Conservation (phyloP, 2,329 filamentous ascomycete genomes). For the Penicillium fuscoglaucum region DNA sequence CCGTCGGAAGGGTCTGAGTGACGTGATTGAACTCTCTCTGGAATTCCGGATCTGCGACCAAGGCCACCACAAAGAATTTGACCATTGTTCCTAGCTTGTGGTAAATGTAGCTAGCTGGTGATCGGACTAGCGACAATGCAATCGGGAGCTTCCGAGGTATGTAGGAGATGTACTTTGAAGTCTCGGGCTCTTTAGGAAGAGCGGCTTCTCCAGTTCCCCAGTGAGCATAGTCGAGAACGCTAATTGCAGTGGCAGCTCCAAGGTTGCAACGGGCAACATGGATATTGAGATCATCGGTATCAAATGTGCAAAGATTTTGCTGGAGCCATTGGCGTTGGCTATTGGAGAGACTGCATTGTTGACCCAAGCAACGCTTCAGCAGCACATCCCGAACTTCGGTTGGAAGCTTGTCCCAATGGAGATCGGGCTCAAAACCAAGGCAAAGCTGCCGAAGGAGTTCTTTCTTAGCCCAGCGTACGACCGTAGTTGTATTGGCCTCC, state of each 20-base stretch:
- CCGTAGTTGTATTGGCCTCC: slow-evolving; percentile 40
- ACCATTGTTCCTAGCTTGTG: slow-evolving; percentile 45
- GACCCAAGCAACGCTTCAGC: slow-evolving; percentile 49
- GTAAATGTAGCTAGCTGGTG: slow-evolving; percentile 44
- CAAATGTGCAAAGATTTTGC: slow-evolving; percentile 39
- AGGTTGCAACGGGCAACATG: slow-evolving; percentile 53
- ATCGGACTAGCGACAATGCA: slow-evolving; percentile 29
- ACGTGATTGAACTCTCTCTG: slow-evolving; percentile 53
- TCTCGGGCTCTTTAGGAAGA: slow-evolving; percentile 27
- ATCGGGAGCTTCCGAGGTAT: slow-evolving; percentile 27
- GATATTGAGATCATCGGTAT: slow-evolving; percentile 40
- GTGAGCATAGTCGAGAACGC: slow-evolving; percentile 35
- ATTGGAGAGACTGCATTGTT: slow-evolving; percentile 43
- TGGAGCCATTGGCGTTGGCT: slow-evolving; percentile 48
- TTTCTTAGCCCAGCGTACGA: slow-evolving; percentile 44
- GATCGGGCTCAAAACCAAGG: slow-evolving; percentile 52
- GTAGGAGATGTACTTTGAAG: slow-evolving; percentile 32
- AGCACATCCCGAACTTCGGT: slow-evolving; percentile 49
- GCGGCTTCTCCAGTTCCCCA: slow-evolving; percentile 30
- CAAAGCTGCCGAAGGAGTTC: slow-evolving; percentile 52
- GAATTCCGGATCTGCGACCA: slow-evolving; percentile 55
- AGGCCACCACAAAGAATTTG: slow-evolving; percentile 53
- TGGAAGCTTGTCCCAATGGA: slow-evolving; percentile 54
- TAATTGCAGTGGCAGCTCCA: slow-evolving; percentile 42
- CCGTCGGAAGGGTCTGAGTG: slow-evolving; percentile 36